Percentiles rank a stretch among this genome's conserved stretches.
phyloP scores from a whole-genome alignment of 371 early-diverging fungal genomes.

The Zychaea mexicana region DNA sequence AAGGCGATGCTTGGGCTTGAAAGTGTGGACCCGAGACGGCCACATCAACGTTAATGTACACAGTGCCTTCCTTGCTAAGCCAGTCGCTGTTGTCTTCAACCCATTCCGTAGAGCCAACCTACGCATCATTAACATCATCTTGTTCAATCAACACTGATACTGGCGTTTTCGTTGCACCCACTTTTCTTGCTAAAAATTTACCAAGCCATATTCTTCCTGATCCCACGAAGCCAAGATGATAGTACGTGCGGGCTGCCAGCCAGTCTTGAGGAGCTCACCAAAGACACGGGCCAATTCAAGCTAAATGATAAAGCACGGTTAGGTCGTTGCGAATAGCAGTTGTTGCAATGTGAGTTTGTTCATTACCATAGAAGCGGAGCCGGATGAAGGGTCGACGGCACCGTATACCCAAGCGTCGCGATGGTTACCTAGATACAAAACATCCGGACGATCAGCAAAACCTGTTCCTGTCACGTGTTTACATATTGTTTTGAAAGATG shows the following conservation, averaged over 20 bases:
- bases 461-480: no score
- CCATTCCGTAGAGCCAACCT: constrained; percentile 67
- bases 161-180: no score
- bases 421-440: constrained; percentile 49
- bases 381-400: constrained; percentile 70
- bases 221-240: constrained; percentile 68
- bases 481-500: no score
- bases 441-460: neutral
- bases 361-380: constrained; percentile 62
- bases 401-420: constrained; percentile 72
- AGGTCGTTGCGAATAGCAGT: neutral
- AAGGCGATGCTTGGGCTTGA: constrained; percentile 45
- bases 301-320: neutral
- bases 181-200: neutral
- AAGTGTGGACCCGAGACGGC: constrained; percentile 51
- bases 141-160: no score
- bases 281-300: constrained; percentile 53
- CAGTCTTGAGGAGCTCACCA: constrained; percentile 51
- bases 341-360: no score
- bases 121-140: no score
- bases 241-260: constrained; percentile 64
- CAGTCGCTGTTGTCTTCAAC: constrained; percentile 58
- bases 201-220: constrained; percentile 57
- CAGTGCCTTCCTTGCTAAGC: constrained; percentile 54
- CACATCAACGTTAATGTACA: constrained; percentile 57